Percentiles rank a stretch among this genome's conserved stretches.
Conservation (phyloP, 192 early-diverging fungal genomes). For the Backusella tuberculispora region DNA sequence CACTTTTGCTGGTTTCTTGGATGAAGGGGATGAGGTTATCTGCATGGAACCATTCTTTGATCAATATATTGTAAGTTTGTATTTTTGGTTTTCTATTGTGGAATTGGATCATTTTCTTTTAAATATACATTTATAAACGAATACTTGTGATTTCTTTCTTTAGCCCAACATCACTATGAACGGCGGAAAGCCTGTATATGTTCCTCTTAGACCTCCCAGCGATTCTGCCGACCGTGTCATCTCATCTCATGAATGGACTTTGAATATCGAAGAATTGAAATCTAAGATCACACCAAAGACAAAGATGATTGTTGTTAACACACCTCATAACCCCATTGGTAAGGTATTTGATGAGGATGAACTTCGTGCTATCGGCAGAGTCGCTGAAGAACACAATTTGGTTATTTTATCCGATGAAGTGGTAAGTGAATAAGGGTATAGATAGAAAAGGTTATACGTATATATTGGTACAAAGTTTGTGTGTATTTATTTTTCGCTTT, state of each 20-base stretch:
- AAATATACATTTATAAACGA: not conserved
- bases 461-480: not conserved
- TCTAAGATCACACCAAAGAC: constrained; percentile 74
- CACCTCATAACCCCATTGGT: constrained; percentile 93
- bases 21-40: constrained; percentile 86
- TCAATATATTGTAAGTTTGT: constrained; percentile 74
- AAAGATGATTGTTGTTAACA: constrained; percentile 92
- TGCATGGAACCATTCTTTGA: constrained; percentile 97
- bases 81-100: not conserved
- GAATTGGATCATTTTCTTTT: not conserved
- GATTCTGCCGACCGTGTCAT: constrained; percentile 52
- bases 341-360: constrained; percentile 83
- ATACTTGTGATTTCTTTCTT: not conserved
- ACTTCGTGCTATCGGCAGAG: constrained; percentile 69
- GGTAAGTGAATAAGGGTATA: constrained; percentile 36
- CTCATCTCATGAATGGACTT: constrained; percentile 83
- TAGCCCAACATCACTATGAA: constrained; percentile 82
- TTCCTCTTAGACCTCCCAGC: constrained; percentile 70
- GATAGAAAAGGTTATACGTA: not conserved
- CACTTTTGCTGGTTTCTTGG: constrained; percentile 81
- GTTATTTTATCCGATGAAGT: constrained; percentile 94
- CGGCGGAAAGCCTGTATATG: constrained; percentile 85
- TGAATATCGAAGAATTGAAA: constrained; percentile 83
- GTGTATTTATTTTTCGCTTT: not conserved
- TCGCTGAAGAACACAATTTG: constrained; percentile 84